Conservation (phyloP, 2,329 filamentous ascomycete genomes). For the Drechslerella dactyloides region DNA sequence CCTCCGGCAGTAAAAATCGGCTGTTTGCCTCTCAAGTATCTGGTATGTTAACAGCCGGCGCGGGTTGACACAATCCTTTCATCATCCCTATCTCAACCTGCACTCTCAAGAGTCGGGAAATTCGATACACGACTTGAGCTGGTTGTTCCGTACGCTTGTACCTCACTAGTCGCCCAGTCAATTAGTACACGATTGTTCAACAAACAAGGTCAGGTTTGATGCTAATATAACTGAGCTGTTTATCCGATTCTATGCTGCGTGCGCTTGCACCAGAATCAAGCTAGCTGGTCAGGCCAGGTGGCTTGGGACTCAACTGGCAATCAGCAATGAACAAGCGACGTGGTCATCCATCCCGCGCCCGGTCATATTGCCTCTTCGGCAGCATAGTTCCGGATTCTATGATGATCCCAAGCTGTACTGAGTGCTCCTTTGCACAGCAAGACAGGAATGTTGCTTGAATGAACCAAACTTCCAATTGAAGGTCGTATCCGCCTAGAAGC, state of each 20-base stretch:
- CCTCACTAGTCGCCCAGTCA: not conserved
- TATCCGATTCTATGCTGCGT: not conserved
- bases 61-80: constrained; percentile 42
- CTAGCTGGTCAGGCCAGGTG: not conserved
- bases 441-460: constrained; percentile 14
- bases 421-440: not conserved
- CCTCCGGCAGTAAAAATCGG: constrained; percentile 23
- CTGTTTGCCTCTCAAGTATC: constrained; percentile 4
- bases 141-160: constrained; percentile 8
- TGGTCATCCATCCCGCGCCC: constrained; percentile 14
- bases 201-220: constrained; percentile 6
- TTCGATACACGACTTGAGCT: not conserved
- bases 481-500: no score
- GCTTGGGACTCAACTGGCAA: constrained; percentile 11
- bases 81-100: constrained; percentile 15
- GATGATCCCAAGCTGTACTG: constrained; percentile 13
- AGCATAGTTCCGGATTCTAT: constrained; percentile 34
- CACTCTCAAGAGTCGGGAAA: not conserved
- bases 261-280: not conserved
- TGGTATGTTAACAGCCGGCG: constrained; percentile 35
- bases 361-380: constrained; percentile 33
- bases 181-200: not conserved
- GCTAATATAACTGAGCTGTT: not conserved
- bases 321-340: constrained; percentile 20
- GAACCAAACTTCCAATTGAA: not conserved